A percentile compares a stretch with the other conserved stretches of the same genome.
These are phyloP conservation scores for Arthromyces matolae DNA, from an alignment of 768 basidiomycete genomes.

Conservation along the genomic window DNA sequence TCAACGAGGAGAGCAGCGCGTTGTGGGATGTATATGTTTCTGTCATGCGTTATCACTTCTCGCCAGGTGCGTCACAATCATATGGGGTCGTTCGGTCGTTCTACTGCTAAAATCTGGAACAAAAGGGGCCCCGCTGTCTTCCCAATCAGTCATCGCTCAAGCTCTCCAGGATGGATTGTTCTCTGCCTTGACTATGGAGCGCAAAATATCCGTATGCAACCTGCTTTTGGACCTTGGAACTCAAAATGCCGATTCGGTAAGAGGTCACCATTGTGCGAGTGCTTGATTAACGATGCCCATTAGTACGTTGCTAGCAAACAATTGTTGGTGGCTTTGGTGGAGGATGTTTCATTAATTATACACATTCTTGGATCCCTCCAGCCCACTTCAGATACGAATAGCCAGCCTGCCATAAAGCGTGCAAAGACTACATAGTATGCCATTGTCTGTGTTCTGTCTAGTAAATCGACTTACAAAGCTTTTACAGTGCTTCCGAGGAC, in stretches of 20 bases:
- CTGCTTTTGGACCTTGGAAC: slow-evolving; percentile 52
- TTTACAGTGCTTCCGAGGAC: slow-evolving; percentile 30
- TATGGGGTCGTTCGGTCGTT: neutral
- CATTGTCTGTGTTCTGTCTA: neutral
- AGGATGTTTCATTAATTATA: slow-evolving; percentile 49
- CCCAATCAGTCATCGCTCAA: slow-evolving; percentile 38
- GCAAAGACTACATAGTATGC: slow-evolving; percentile 56
- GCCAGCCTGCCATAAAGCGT: slow-evolving; percentile 59
- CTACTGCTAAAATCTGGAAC: neutral
- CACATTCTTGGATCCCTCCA: slow-evolving; percentile 49
- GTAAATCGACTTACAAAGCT: neutral
- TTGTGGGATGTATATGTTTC: slow-evolving; percentile 52
- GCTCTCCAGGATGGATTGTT: slow-evolving; percentile 58
- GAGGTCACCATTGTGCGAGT: slow-evolving; percentile 13
- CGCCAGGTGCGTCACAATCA: slow-evolving; percentile 36
- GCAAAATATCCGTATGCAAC: slow-evolving; percentile 52
- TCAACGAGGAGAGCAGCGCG: slow-evolving; percentile 40
- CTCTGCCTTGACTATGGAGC: slow-evolving; percentile 44
- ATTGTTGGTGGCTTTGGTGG: slow-evolving; percentile 44
- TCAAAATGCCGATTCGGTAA: slow-evolving; percentile 46
- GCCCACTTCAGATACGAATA: slow-evolving; percentile 37
- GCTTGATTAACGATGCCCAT: slow-evolving; percentile 4
- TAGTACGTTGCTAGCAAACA: slow-evolving; percentile 47
- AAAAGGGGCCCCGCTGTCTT: slow-evolving; percentile 38
- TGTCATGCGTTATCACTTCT: slow-evolving; percentile 41